Percentiles rank a stretch among this genome's conserved stretches.
Conservation (phyloP, 805 yeast genomes). For the Schizosaccharomyces lindneri region DNA sequence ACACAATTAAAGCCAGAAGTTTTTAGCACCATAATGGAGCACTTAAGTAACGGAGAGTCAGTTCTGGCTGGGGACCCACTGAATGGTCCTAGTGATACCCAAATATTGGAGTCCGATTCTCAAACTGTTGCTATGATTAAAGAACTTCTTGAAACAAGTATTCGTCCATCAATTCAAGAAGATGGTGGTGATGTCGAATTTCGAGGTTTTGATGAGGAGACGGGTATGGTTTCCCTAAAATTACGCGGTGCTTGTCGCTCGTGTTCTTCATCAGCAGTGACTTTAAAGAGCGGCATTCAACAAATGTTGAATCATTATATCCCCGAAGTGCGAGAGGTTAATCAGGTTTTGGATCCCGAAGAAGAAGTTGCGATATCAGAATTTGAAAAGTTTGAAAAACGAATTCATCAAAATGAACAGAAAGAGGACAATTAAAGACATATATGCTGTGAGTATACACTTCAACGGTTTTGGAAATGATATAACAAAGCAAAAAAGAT, state of each 20-base stretch:
- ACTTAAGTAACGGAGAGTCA: slow-evolving; percentile 16
- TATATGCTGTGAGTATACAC: background rate
- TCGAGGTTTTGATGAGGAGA: slow-evolving; percentile 58
- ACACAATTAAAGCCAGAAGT: slow-evolving; percentile 44
- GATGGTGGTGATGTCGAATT: slow-evolving; percentile 95
- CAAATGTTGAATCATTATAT: slow-evolving; percentile 93
- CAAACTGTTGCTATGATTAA: slow-evolving; percentile 76
- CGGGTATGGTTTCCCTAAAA: slow-evolving; percentile 70
- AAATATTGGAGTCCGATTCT: slow-evolving; percentile 37
- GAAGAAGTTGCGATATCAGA: slow-evolving; percentile 51
- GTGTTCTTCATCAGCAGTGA: slow-evolving; percentile 74
- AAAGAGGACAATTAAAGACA: background rate
- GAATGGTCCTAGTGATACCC: slow-evolving; percentile 17
- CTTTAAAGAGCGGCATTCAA: slow-evolving; percentile 85
- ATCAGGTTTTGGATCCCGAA: slow-evolving; percentile 67
- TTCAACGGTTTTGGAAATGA: too few species aligned
- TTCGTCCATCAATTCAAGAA: slow-evolving; percentile 92
- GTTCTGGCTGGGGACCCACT: slow-evolving; percentile 22
- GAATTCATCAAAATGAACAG: slow-evolving; percentile 16
- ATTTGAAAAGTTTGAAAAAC: slow-evolving; percentile 59
- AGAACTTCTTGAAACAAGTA: slow-evolving; percentile 78
- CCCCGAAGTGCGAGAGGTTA: slow-evolving; percentile 77
- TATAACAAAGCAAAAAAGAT: too few species aligned
- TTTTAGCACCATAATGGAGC: slow-evolving; percentile 24
- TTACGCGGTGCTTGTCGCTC: slow-evolving; percentile 90